phyloP scores from a whole-genome alignment of 371 early-diverging fungal genomes.

The Rhizopus stolonifer region DNA sequence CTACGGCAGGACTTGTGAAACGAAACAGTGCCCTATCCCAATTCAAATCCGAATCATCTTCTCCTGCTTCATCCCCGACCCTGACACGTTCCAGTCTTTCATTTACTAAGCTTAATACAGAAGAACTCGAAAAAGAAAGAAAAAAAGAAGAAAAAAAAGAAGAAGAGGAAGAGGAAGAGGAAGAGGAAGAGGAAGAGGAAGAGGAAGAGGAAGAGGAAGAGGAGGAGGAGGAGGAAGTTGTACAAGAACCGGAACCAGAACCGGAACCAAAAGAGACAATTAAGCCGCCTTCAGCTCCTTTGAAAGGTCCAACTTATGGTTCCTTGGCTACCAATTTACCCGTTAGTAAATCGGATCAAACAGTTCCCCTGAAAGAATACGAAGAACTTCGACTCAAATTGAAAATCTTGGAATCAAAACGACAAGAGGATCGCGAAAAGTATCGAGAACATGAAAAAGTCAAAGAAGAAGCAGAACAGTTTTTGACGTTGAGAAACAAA shows the following conservation, averaged over 20 bases:
- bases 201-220: not conserved
- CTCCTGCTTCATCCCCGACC: conserved; percentile 11
- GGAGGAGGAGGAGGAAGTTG: not conserved
- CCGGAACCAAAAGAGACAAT: conserved; percentile 9
- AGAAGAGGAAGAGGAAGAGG: conserved; percentile 5
- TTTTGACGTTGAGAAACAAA: conserved; percentile 64
- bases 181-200: conserved; percentile 18
- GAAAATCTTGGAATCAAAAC: conserved; percentile 75
- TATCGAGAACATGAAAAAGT: conserved; percentile 73
- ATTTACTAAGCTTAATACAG: not conserved
- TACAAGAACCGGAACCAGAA: not conserved
- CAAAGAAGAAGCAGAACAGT: conserved; percentile 74
- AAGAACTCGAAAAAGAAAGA: conserved; percentile 5
- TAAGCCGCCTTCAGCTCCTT: conserved; percentile 13
- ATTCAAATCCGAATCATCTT: not conserved
- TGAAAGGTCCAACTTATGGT: conserved; percentile 24
- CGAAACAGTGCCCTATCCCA: conserved; percentile 10
- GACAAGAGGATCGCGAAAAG: conserved; percentile 78
- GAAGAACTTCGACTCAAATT: conserved; percentile 83
- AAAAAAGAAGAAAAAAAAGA: conserved; percentile 12
- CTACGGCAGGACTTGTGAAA: conserved; percentile 13
- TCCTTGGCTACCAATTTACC: conserved; percentile 36
- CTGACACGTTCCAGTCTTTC: conserved; percentile 2
- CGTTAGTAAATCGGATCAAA: conserved; percentile 46
- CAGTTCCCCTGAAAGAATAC: conserved; percentile 66